Conservation (phyloP, 1,284 basidiomycete genomes). For the Ceratobasidium papillatum region DNA sequence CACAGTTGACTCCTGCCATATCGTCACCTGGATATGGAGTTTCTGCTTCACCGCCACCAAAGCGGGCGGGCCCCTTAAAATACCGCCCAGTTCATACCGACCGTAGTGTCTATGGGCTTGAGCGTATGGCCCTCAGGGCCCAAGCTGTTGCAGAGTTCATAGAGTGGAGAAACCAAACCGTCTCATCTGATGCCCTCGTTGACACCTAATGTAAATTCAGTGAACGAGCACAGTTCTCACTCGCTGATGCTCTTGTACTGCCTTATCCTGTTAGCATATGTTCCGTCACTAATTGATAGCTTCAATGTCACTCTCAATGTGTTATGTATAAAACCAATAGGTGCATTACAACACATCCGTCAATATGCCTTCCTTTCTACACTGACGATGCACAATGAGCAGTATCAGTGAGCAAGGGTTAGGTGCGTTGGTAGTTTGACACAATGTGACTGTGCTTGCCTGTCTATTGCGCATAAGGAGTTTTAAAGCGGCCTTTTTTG, state of each 20-base stretch:
- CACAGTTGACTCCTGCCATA: slow-evolving; percentile 11
- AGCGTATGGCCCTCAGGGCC: slow-evolving; percentile 26
- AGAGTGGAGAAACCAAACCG: slow-evolving; percentile 3
- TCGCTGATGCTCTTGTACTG: neutral
- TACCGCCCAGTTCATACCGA: slow-evolving; percentile 37
- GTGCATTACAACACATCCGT: neutral
- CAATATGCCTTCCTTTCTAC: too few species aligned
- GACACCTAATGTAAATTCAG: neutral
- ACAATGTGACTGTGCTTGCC: too few species aligned
- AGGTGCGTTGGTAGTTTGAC: too few species aligned
- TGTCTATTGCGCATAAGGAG: too few species aligned
- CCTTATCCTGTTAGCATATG: neutral
- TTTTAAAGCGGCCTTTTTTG: too few species aligned
- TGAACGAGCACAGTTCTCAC: neutral
- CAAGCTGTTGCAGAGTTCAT: slow-evolving; percentile 35
- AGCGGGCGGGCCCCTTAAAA: slow-evolving; percentile 18
- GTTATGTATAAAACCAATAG: neutral
- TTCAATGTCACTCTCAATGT: neutral
- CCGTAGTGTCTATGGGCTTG: slow-evolving; percentile 32
- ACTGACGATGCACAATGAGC: neutral
- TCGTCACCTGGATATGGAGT: neutral
- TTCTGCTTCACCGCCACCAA: slow-evolving; percentile 25
- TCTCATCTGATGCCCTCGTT: neutral
- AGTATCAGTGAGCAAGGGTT: too few species aligned
- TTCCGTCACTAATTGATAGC: neutral